Evolutionary conservation across 148 eudicot genomes (phyloP).

Genomic region (Diospyros kaki): DNA sequence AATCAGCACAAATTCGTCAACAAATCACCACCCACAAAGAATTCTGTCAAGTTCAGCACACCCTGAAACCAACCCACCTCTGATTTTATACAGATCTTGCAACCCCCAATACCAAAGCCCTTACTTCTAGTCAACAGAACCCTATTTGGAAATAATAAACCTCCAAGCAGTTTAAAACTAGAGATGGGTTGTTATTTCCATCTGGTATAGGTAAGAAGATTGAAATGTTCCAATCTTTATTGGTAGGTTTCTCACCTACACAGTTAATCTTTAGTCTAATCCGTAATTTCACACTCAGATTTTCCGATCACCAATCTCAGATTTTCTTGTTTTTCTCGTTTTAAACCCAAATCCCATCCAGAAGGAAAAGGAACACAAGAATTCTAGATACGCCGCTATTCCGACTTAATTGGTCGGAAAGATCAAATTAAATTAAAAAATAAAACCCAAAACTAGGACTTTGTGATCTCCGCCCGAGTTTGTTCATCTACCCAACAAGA

Average conservation of each 20-base stretch:
- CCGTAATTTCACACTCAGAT: neutral
- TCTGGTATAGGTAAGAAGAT: no score
- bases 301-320: slow-evolving; percentile 15
- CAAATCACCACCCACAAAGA: neutral
- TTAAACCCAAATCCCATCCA: neutral
- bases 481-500: slow-evolving; percentile 54
- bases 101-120: neutral
- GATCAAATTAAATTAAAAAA: neutral
- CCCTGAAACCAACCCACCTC: slow-evolving; percentile 15
- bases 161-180: no score
- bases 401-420: no score
- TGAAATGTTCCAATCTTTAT: slow-evolving; percentile 19
- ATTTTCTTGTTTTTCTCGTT: neutral
- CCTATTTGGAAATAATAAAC: no score
- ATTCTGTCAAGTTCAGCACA: slow-evolving; percentile 8
- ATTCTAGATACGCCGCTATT: no score
- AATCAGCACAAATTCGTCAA: neutral
- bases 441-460: slow-evolving; percentile 5
- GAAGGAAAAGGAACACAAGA: neutral
- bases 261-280: slow-evolving; percentile 9
- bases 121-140: neutral
- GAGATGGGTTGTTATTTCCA: no score
- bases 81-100: neutral
- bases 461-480: slow-evolving; percentile 46
- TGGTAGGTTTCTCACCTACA: slow-evolving; percentile 35